Conservation (phyloP, 441 rosid species). For the Kokia cookei region DNA sequence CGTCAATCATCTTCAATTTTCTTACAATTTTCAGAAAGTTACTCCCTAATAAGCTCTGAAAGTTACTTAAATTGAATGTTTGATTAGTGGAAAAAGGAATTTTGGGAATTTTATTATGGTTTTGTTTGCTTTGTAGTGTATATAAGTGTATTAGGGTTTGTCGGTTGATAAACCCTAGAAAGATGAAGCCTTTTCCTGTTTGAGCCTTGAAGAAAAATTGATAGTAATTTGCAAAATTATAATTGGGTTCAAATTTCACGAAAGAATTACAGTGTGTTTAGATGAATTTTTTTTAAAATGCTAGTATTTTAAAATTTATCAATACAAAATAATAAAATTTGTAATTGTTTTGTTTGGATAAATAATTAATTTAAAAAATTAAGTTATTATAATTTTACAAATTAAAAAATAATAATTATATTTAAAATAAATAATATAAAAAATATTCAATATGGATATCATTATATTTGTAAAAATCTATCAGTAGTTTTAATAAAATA, state of each 20-base stretch:
- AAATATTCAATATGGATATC: too few species aligned
- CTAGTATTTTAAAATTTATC: too few species aligned
- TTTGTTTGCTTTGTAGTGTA: not conserved
- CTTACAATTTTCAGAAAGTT: not conserved
- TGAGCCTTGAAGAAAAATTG: not conserved
- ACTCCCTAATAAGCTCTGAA: not conserved
- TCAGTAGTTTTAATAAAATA: too few species aligned
- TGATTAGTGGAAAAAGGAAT: not conserved
- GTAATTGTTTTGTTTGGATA: too few species aligned
- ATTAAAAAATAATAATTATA: too few species aligned
- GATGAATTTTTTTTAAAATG: too few species aligned
- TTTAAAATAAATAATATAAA: too few species aligned
- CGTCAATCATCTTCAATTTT: slow-evolving; percentile 36
- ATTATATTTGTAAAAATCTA: too few species aligned
- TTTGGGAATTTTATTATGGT: not conserved
- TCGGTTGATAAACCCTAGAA: not conserved
- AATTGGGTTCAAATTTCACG: not conserved
- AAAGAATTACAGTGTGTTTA: not conserved
- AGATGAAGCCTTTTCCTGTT: not conserved
- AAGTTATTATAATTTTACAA: too few species aligned
- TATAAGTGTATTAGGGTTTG: not conserved
- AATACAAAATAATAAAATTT: too few species aligned
- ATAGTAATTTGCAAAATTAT: not conserved
- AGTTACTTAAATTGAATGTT: not conserved
- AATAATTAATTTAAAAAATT: too few species aligned